Base-by-base conservation (phyloP, 441 rosid species). In the Adansonia gregorii region DNA sequence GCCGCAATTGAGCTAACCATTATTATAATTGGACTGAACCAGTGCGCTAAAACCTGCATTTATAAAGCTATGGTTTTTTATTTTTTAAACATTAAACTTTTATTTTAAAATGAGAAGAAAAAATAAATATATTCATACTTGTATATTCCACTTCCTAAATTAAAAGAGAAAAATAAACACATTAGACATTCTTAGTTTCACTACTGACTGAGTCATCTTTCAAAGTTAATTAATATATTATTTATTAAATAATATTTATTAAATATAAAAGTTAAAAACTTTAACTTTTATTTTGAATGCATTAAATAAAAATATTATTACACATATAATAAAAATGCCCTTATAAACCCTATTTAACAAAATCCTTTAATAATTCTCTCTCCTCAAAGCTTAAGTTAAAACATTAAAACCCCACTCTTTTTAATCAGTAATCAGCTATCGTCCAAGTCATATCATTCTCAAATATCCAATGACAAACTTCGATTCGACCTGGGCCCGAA, bases 371-470 rank as follows among this genome's bases (percentile, higher is more conserved):
- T 55, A 89, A 78, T 66, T 78, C 79, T 35, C 27, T 11, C 19
- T 58, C 12, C 27, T 0, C 27, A 8, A 58, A 19, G 27, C 27
- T 58, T 58, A 58, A 58, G 7, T 58, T 54, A 54, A 54, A 54
- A 54, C 20, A 19, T 58, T 58, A 19, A 58, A 58, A 58, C 27
- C 0, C 98, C 98, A 19, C 92, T 77, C 92, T 87, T 12, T 22
- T 93, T 88, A 12, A 11, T 45, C 9, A 52, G 49, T 63, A 85
- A 82, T 93, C 98, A 0, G 96, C 95, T 9, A 83, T 72, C 1
- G 92, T 85, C 99, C 99, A 96, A 31, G 93, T 94, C 93, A 94
- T 78, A 79, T 96, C 99, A 79, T 94, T 92, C 87, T 96, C 93
- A 51, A 93, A 96, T 31, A 96, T 92, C 99, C 99, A 95, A 76